phyloP scores from a whole-genome alignment of 345 rosid genomes.

The Hibiscus tridactylites region DNA sequence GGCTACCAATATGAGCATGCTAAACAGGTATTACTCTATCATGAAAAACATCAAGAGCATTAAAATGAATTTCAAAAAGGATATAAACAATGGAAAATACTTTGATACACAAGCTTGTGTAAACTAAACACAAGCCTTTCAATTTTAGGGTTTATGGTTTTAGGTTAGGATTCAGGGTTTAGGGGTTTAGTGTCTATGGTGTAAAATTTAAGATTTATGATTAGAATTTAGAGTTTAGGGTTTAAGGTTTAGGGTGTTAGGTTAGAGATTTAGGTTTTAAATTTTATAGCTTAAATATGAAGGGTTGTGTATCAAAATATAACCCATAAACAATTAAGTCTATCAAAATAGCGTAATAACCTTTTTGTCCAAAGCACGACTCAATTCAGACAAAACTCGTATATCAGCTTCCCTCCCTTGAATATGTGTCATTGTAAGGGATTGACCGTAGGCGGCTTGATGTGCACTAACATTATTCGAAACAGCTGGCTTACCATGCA shows the following conservation, averaged over 20 bases:
- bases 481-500: constrained; percentile 31
- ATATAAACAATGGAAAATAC: not conserved
- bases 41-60: not conserved
- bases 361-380: constrained; percentile 47
- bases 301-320: too few species aligned
- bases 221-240: too few species aligned
- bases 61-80: not conserved
- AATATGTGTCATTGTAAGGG: constrained; percentile 22
- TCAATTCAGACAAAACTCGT: constrained; percentile 43
- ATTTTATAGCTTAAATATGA: too few species aligned
- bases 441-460: constrained; percentile 33
- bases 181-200: too few species aligned
- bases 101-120: too few species aligned
- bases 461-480: constrained; percentile 26
- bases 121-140: too few species aligned
- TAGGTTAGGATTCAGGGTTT: too few species aligned
- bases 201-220: too few species aligned
- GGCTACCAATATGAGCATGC: not conserved
- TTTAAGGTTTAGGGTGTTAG: too few species aligned
- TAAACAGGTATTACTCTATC: not conserved
- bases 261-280: too few species aligned
- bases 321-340: not conserved
- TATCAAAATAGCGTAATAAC: constrained; percentile 21
- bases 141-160: too few species aligned
- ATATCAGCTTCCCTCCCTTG: constrained; percentile 56